These are phyloP conservation scores for Colletotrichum destructivum DNA, from an alignment of 2,329 filamentous ascomycete genomes.

Conservation along the genomic window DNA sequence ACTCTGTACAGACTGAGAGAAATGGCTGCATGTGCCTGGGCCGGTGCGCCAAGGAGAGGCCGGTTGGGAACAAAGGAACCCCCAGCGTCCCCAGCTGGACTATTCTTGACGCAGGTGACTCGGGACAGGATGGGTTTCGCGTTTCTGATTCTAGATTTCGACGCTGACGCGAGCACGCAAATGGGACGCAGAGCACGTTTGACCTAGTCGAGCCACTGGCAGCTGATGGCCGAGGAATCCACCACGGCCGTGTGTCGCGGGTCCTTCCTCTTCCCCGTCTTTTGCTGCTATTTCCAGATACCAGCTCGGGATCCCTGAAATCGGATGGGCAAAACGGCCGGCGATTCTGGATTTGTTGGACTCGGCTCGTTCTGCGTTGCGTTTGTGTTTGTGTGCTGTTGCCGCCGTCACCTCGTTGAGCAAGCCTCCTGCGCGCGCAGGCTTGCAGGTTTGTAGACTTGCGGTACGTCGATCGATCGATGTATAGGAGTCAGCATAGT, in stretches of 20 bases:
- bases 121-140: constrained; percentile 40
- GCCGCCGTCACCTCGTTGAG: constrained; percentile 7
- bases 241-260: constrained; percentile 25
- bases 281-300: constrained; percentile 38
- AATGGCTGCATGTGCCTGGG: constrained; percentile 20
- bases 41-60: constrained; percentile 19
- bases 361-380: background rate
- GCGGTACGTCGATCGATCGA: constrained; percentile 36
- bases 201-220: constrained; percentile 30
- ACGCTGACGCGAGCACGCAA: constrained; percentile 40
- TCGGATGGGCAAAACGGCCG: constrained; percentile 17
- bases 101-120: constrained; percentile 38
- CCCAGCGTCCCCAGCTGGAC: constrained; percentile 17
- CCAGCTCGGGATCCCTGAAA: constrained; percentile 28
- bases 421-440: constrained; percentile 20
- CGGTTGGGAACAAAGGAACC: constrained; percentile 20
- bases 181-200: constrained; percentile 41
- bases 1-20: background rate
- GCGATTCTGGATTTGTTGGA: background rate
- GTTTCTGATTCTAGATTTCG: constrained; percentile 43
- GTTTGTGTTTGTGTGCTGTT: constrained; percentile 10
- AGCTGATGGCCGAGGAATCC: constrained; percentile 37
- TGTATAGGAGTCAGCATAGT: constrained; percentile 22
- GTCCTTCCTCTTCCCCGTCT: constrained; percentile 18
- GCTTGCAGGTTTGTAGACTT: background rate